Evolutionary conservation across 1,284 basidiomycete genomes (phyloP), one percentile per base, ranked within the genome.

Genomic region (Ceratobasidium sp.): DNA sequence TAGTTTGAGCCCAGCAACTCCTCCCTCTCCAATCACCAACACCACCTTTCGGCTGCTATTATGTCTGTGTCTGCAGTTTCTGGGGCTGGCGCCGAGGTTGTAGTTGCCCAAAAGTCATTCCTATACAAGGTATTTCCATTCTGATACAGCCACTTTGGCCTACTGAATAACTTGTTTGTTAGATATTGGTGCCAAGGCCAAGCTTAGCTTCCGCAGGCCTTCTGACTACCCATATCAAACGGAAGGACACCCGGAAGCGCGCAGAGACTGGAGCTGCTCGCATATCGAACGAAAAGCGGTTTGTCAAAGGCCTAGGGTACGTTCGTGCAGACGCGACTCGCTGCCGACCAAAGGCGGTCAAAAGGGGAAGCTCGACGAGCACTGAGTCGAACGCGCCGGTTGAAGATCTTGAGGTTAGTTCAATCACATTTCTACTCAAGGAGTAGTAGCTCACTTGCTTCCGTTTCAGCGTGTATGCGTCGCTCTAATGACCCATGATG

Each of bases 241-340:
- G 20, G 15, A 57, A 69, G 67, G 33, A 23, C 3, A 12, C 23
- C n/a, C 26, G 50, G 6, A 26, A 23, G 33, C 28, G 12, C 4
- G 33, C 15, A 12, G 9, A 12, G 38, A 54, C 38, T 23, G 33
- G 52, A 23, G 50, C 67, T 5, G 67, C 28, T 1, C 67, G 52
- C 1, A 69, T 69, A n/a, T n/a, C 38, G 15, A 26, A 20, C 15
- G 67, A 69, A n/a, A 23, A 26, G n/a, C 67, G 67, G 28, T 69
- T 69, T 28, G 67, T 69, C 9, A 38, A 69, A 50, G 67, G 67
- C 3, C n/a, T 69, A 52, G 67, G 67, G 2, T 69, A 69, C n/a
- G 56, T 56, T 23, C 67, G 67, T 7, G 67, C 67, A 6, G 67
- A 69, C 15, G 67, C 67, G 23, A 69, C 33, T 3, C 67, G 52